Evolutionary conservation across 2,329 filamentous ascomycete genomes (phyloP).

Genomic region (Phyllosticta paracitricarpa): DNA sequence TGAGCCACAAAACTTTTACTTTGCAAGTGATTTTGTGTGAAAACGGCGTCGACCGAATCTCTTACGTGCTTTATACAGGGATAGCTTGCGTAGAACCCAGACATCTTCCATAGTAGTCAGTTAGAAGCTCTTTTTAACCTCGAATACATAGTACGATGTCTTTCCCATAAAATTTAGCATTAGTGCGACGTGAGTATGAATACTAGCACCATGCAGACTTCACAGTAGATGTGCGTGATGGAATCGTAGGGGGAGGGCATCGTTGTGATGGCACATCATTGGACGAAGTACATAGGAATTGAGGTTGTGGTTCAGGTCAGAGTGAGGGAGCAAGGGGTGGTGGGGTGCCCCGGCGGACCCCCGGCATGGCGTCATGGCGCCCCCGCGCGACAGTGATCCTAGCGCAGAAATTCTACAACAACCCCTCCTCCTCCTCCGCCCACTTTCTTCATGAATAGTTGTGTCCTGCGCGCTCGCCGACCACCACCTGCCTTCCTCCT

Average conservation of each 20-base stretch:
- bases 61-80: too few relatives aligned
- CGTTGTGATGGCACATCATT: background rate
- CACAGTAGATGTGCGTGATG: background rate
- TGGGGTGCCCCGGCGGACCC: background rate
- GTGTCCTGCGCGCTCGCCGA: background rate
- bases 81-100: too few relatives aligned
- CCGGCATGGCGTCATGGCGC: slow-evolving; percentile 7
- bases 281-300: background rate
- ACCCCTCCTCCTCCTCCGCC: background rate
- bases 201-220: background rate
- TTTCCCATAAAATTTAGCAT: too few relatives aligned
- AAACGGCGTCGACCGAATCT: too few relatives aligned
- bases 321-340: too few relatives aligned
- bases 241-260: too few relatives aligned
- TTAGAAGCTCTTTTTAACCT: too few relatives aligned
- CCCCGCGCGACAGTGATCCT: background rate
- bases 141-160: too few relatives aligned
- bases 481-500: background rate
- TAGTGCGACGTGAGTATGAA: too few relatives aligned
- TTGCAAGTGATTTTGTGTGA: too few relatives aligned
- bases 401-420: slow-evolving; percentile 5
- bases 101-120: too few relatives aligned
- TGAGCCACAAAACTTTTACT: too few relatives aligned
- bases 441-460: background rate
- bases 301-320: background rate